Percentiles rank a stretch among this genome's conserved stretches.
Evolutionary conservation across 345 rosid genomes (phyloP).

Genomic region (Salix exigua): DNA sequence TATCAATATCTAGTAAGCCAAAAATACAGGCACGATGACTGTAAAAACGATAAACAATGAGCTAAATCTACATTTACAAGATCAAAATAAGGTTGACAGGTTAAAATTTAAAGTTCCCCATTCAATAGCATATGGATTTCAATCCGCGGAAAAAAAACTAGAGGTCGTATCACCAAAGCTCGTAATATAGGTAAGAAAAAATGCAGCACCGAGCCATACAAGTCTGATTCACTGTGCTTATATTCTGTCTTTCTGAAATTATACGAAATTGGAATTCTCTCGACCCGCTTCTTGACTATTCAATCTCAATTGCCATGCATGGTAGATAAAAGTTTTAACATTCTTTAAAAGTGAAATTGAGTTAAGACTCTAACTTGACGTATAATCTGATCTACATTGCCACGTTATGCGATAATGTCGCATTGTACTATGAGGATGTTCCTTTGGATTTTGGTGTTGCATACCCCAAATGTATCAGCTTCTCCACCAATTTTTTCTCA

Average conservation of each 20-base stretch:
- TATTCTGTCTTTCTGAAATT: no score
- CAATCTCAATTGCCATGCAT: background rate
- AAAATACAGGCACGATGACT: background rate
- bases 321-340: background rate
- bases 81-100: no score
- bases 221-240: background rate
- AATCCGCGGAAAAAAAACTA: background rate
- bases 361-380: background rate
- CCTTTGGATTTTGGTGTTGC: slow-evolving; percentile 35
- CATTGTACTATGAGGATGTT: slow-evolving; percentile 1
- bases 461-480: slow-evolving; percentile 69
- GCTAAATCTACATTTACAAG: no score
- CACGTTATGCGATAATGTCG: background rate
- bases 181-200: background rate
- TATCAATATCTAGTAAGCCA: background rate
- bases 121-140: background rate
- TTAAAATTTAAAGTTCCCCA: background rate
- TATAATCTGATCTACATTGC: background rate
- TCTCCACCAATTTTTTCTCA: slow-evolving; percentile 66
- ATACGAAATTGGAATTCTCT: background rate
- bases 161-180: background rate
- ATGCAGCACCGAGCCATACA: background rate
- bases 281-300: background rate
- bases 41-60: no score
- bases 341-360: background rate